Evolutionary conservation across 2,329 filamentous ascomycete genomes (phyloP).

Genomic region (Cryphonectria nitschkei): DNA sequence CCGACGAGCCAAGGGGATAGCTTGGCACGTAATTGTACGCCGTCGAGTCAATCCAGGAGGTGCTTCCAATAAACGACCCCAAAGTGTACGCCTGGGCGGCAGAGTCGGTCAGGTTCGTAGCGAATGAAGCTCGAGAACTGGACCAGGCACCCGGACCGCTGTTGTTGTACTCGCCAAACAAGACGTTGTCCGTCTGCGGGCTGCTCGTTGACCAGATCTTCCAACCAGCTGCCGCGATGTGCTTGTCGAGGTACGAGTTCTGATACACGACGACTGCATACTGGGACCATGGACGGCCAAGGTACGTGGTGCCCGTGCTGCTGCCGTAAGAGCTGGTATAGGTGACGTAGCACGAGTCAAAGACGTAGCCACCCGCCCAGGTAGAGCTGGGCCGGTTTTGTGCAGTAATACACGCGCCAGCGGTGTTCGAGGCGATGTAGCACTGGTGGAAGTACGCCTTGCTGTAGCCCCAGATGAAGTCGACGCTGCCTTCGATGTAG

Average conservation of each 20-base stretch:
- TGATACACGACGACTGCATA: conserved; percentile 40
- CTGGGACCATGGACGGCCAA: conserved; percentile 34
- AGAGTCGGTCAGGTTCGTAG: conserved; percentile 40
- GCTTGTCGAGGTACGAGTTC: conserved; percentile 41
- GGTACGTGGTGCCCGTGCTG: conserved; percentile 31
- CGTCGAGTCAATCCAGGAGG: conserved; percentile 46
- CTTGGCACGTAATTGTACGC: conserved; percentile 44
- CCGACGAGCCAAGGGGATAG: conserved; percentile 34
- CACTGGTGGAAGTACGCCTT: conserved; percentile 43
- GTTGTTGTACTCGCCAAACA: conserved; percentile 40
- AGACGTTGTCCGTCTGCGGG: conserved; percentile 40
- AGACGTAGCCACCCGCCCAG: conserved; percentile 40
- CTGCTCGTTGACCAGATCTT: conserved; percentile 38
- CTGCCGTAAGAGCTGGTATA: conserved; percentile 31
- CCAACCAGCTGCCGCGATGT: conserved; percentile 40
- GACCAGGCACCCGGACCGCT: conserved; percentile 40
- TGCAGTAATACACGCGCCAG: conserved; percentile 39
- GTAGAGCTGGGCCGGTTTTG: conserved; percentile 37
- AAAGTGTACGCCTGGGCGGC: conserved; percentile 43
- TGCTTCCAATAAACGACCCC: conserved; percentile 43
- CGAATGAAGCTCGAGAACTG: conserved; percentile 39
- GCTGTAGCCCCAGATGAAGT: conserved; percentile 39
- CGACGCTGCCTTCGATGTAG: conserved; percentile 40
- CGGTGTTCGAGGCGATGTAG: conserved; percentile 43
- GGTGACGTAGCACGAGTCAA: conserved; percentile 37